Base-by-base conservation (phyloP, 192 early-diverging fungal species). In the Umbelopsis ramanniana region DNA sequence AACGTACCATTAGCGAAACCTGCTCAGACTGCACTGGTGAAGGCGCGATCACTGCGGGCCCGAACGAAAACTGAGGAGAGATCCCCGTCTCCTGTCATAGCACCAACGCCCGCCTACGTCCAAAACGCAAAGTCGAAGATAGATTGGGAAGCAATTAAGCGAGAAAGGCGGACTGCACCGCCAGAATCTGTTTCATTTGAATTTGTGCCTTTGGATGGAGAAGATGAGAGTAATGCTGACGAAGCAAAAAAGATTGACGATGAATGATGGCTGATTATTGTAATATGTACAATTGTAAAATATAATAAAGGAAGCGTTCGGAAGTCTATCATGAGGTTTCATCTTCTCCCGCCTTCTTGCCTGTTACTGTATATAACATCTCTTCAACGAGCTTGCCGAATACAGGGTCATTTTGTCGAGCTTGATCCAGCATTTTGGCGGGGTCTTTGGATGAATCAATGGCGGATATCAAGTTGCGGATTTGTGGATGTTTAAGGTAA, bases 391-490 rank as follows among this genome's bases (percentile, higher is more conserved):
- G 37, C 19, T 70, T 46, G 48, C n/a, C 23, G 24, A 70, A 70
- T 6, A 70, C 69, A 6, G 48, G 69, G 14, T 70, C 69, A 33
- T 52, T 33, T 54, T 52, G 50, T 54, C 69, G 69, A 52, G 72
- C 57, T 17, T 33, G 19, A 38, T 74, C 72, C 24, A 74, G 52
- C 43, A 50, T 60, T 38, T 38, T 67, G 46, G 63, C 72, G 22
- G 77, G 77, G 14, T 73, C 35, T 2, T 70, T n/a, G 17, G 72
- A 66, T 2, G 22, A 50, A 37, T 78, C 72, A 8, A 78, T 71
- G 6, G 38, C 46, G 15, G 24, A 37, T 38, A 78, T 53, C 7
- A 74, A 17, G 7, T 63, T 52, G 45, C 72, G 52, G 21, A 78
- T 69, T 11, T 78, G 72, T 12, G 72, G 69, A 22, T 74, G 53